These are phyloP conservation scores for Malbranchea zuffiana DNA, from an alignment of 2,329 filamentous ascomycete species.

Conservation along the genomic window DNA sequence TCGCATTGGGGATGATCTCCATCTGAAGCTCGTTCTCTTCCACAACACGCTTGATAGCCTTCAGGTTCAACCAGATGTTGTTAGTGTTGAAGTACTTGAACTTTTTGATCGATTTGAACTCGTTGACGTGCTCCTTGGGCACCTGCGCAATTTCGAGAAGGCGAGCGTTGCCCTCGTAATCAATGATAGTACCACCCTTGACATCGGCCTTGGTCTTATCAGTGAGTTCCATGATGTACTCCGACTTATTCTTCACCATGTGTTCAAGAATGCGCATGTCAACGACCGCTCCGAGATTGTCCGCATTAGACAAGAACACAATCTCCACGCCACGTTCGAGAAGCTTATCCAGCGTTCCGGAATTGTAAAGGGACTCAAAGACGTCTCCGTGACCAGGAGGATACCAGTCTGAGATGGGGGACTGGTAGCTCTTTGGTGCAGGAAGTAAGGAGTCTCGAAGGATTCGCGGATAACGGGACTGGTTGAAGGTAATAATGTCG, in stretches of 20 bases:
- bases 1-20: conserved; percentile 99
- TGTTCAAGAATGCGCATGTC: conserved; percentile 97
- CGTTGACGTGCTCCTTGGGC: conserved; percentile 98
- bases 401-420: conserved; percentile 93
- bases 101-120: conserved; percentile 99
- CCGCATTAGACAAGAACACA: conserved; percentile 97
- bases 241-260: conserved; percentile 93
- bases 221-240: conserved; percentile 99
- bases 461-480: conserved; percentile 95
- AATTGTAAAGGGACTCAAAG: conserved; percentile 99
- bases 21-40: conserved; percentile 97
- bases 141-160: conserved; percentile 98
- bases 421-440: conserved; percentile 79
- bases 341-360: conserved; percentile 91
- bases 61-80: conserved; percentile 99
- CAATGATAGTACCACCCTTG: conserved; percentile 99
- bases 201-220: conserved; percentile 99
- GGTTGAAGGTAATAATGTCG: conserved; percentile 99
- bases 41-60: conserved; percentile 95
- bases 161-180: conserved; percentile 94
- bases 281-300: conserved; percentile 95
- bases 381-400: conserved; percentile 98
- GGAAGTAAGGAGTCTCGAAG: conserved; percentile 96
- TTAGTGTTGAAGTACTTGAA: conserved; percentile 99
- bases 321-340: conserved; percentile 92